Base-by-base conservation (phyloP, 164 flowering plant species). In the Sextonia rubra region DNA sequence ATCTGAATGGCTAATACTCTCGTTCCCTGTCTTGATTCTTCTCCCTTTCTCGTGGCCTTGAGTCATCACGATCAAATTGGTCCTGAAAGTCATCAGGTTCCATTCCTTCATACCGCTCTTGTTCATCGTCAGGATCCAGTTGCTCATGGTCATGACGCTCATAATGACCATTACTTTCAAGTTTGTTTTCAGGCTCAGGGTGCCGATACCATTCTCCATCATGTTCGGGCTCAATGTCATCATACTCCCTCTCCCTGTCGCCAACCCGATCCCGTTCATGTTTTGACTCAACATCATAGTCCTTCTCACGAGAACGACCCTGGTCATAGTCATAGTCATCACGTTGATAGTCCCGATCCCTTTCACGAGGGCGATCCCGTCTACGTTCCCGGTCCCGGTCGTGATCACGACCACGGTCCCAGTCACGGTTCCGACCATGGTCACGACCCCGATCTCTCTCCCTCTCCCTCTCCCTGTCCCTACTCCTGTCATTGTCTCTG, bases 401-500 rank as follows among this genome's bases (percentile, higher is more conserved):
- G 4, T 82, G 77, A 8, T 80, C 90, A 0, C 81, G 81, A 8
- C 81, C 94, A 9, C 78, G 79, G 11, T 75, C 89, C 2, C 85
- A 81, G 7, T 58, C 91, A 6, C 94, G 85, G 2, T 82, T 89
- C 12, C 89, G 84, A 1, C 77, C 89, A 18, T 83, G 83, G 14
- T 77, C 89, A 32, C 84, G 77, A 6, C 44, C 44, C 25, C 89
- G 76, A 0, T 86, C 94, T 55, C 85, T 80, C 18, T 84, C 95
- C 71, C 85, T 80, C 18, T 84, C 95, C 71, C 85, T 81, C 22
- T 93, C 97, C 70, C 81, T 85, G n/a, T 88, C 89, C 74, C 90
- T 82, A 55, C 69, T 82, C 65, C 88, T 82, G 17, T 91, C 99
- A 56, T 94, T 89, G 24, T 92, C 98, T 77, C 96, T 81, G 64